phyloP scores from a whole-genome alignment of 139 green algal species.

The Chlamydomonas schloesseri region DNA sequence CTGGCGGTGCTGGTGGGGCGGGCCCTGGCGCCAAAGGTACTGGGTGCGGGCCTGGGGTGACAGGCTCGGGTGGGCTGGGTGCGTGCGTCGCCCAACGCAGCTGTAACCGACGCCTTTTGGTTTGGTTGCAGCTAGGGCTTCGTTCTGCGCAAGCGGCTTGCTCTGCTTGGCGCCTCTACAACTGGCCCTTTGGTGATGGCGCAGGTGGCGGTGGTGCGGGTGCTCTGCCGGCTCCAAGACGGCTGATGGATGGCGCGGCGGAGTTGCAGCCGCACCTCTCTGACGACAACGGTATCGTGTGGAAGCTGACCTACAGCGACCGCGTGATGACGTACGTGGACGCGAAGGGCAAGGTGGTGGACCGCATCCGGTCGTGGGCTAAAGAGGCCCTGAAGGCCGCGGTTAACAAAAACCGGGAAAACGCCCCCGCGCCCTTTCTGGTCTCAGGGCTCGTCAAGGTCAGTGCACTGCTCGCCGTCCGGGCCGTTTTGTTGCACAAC shows the following conservation, averaged over 20 bases:
- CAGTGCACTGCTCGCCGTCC: background rate
- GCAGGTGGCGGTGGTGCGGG: too few relatives aligned
- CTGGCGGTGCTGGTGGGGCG: too few relatives aligned
- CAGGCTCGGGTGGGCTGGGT: too few relatives aligned
- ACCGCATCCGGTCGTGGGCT: background rate
- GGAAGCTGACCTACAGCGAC: background rate
- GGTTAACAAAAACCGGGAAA: background rate
- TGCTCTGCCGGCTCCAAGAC: background rate
- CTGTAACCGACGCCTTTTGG: too few relatives aligned
- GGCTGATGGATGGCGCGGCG: slow-evolving; percentile 2
- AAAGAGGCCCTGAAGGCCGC: background rate
- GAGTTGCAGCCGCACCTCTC: background rate
- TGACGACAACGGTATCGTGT: background rate
- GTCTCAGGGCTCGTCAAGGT: slow-evolving; percentile 21
- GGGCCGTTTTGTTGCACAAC: background rate
- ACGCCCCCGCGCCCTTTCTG: background rate
- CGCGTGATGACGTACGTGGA: background rate
- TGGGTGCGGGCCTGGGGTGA: too few relatives aligned
- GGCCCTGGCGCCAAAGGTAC: too few relatives aligned
- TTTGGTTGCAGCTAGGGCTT: too few relatives aligned
- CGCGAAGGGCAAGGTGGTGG: slow-evolving; percentile 5
- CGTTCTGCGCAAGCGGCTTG: too few relatives aligned
- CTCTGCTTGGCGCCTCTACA: too few relatives aligned
- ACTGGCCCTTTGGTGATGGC: too few relatives aligned
- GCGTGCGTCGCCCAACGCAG: too few relatives aligned